A percentile compares a stretch with the other conserved stretches of the same genome.
Conservation (phyloP, 805 yeast genomes). For the Saccharomycopsis fibuligera region DNA sequence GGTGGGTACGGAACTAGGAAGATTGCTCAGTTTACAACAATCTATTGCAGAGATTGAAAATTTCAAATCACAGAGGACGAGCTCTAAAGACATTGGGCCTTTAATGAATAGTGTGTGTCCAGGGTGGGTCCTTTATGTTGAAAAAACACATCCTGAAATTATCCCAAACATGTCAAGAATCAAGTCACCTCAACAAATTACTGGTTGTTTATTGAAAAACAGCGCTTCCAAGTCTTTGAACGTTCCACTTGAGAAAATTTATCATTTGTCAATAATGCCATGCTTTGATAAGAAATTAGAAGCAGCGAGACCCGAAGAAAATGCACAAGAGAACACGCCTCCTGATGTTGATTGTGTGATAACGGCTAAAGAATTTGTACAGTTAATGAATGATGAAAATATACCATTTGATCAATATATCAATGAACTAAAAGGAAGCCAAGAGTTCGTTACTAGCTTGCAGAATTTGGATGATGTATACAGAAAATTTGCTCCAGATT, state of each 20-base stretch:
- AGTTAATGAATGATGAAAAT: conserved; percentile 53
- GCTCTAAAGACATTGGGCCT: conserved; percentile 34
- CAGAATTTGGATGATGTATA: conserved; percentile 3
- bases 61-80: conserved; percentile 10
- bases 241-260: conserved; percentile 36
- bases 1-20: conserved; percentile 80
- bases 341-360: conserved; percentile 89
- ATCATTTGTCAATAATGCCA: conserved; percentile 89
- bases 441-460: neutral
- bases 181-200: conserved; percentile 90
- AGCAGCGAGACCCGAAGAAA: conserved; percentile 76
- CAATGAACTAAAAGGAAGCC: neutral
- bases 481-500: conserved; percentile 40
- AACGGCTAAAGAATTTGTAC: conserved; percentile 82
- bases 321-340: conserved; percentile 29
- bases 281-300: conserved; percentile 96
- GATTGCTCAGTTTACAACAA: conserved; percentile 56
- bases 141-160: conserved; percentile 87
- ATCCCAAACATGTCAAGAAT: conserved; percentile 64
- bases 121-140: conserved; percentile 94
- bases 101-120: conserved; percentile 77
- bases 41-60: conserved; percentile 36
- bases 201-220: conserved; percentile 70
- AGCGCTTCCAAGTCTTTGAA: conserved; percentile 34
- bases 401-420: conserved; percentile 30